Base-by-base conservation (phyloP, 192 early-diverging fungal genomes). In the Glomus cerebriforme region DNA sequence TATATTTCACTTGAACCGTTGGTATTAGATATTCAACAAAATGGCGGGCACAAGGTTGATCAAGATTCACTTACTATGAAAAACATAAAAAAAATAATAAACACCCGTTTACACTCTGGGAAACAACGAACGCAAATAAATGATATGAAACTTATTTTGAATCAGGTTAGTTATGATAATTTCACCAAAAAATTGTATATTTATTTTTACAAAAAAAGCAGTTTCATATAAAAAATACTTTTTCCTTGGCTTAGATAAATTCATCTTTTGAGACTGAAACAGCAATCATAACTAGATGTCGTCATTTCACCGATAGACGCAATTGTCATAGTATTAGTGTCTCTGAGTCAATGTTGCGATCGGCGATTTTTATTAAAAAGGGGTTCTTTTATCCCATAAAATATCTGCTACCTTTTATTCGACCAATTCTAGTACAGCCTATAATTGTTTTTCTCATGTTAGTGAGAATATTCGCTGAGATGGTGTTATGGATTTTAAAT, bases 1-100 rank as follows among this genome's bases (percentile, higher is more conserved):
- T 94, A 92, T 75, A 81, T 91, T 17, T 92, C 91, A 19, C 82
- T 91, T 1, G 87, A 92, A 24, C 91, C 93, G 2, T 79, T 94
- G 10, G 84, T 87, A 19, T 79, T 94, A 3, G 93, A 94, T 77
- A 86, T 94, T 3, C 89, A 91, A 4, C 73, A 82, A 17, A 76
- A 84, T 58, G 85, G 82, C 72, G 59, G 75, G 2, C 75, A 71
- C 24, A 80, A 80, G n/a, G 66, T 78, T 26, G 70, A 81, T 15
- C 75, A 83, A 43, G 81, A 81, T 7, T 79, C 84, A 27, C 54
- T 81, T 45, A 82, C 81, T 39, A 79, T 83, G 9, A 83, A 81
- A 13, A 83, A 86, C 37, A 73, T 82, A 26, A 81, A 83, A 59
- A 84, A 81, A 59, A 80, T 85, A 1, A 82, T 82, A 58, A 86